Evolutionary conservation across 768 basidiomycete species (phyloP), one percentile per base, ranked within the genome.

Genomic region (Boletus reticuloceps): DNA sequence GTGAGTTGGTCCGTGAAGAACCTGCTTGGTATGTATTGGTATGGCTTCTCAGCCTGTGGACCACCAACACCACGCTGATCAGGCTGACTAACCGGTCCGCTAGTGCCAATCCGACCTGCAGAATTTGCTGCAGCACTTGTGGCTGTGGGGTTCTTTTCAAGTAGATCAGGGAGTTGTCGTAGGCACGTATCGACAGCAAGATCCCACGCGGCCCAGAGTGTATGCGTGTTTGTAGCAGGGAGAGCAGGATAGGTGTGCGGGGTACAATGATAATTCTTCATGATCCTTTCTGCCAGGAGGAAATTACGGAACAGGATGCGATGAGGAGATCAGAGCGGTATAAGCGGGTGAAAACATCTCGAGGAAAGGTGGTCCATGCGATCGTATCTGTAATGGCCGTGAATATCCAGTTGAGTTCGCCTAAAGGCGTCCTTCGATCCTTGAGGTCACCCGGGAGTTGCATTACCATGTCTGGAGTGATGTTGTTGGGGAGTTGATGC

Each of bases 371-470:
- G 14, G 95, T 95, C 97, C 97, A 99, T 8, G 97, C 97, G 58
- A 99, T 98, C 10, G 97, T 98, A 73, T 99, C 97, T 16, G 97
- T 98, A 53, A 99, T 91, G 34, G 96, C 94, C 1, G 94, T 98
- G 74, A 98, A 98, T 59, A 98, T 98, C 97, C 97, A 99, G 69
- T 96, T 97, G n/a, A 99, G 82, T 73, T 99, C 97, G 48, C 97
- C 97, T 0, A 99, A 77, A 2, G 97, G 95, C 1, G 97, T 98
- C 25, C 95, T 83, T 19, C 97, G 83, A 66, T 99, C 97, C 72
- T 96, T 97, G 56, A 98, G 82, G 68, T 98, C 95, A 10, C 97
- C 97, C 0, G 97, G 97, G 13, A 99, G 82, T 69, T 94, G 91
- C 80, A 91, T 85, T 34, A 95, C 88, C 89, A 94, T 91, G 65